These are phyloP conservation scores for Phytophthora colocasiae DNA, from an alignment of 352 stramenopile genomes.

Conservation along the genomic window DNA sequence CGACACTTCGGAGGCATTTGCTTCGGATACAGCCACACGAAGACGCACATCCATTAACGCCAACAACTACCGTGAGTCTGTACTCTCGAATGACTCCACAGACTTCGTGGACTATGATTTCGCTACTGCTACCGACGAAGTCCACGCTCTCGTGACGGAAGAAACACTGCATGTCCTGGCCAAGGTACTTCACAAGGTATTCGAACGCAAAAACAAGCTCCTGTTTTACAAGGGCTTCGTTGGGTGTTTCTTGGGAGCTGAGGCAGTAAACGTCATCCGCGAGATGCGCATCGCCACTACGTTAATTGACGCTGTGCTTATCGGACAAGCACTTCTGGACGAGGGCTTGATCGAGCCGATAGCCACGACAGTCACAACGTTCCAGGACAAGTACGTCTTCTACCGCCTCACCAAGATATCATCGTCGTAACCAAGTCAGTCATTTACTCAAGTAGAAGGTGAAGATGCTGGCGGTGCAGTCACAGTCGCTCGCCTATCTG, in stretches of 20 bases:
- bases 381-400: constrained; percentile 91
- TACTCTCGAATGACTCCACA: constrained; percentile 66
- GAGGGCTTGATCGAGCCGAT: constrained; percentile 85
- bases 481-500: constrained; percentile 5
- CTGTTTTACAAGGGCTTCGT: constrained; percentile 88
- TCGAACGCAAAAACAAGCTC: constrained; percentile 90
- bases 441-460: constrained; percentile 11
- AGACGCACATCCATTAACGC: constrained; percentile 66
- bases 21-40: constrained; percentile 36
- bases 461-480: constrained; percentile 15
- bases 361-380: constrained; percentile 68
- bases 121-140: constrained; percentile 70
- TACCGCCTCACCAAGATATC: constrained; percentile 72
- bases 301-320: constrained; percentile 81
- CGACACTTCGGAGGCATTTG: constrained; percentile 39
- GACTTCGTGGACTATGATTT: constrained; percentile 82
- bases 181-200: constrained; percentile 80
- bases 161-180: constrained; percentile 70
- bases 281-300: constrained; percentile 74
- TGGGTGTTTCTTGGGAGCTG: constrained; percentile 83
- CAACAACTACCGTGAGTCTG: constrained; percentile 78
- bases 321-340: constrained; percentile 83
- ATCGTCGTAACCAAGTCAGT: constrained; percentile 39
- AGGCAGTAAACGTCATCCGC: constrained; percentile 85
- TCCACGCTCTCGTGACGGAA: constrained; percentile 85